Base-by-base conservation (phyloP, 306 rosid species). In the Malus sieversii region DNA sequence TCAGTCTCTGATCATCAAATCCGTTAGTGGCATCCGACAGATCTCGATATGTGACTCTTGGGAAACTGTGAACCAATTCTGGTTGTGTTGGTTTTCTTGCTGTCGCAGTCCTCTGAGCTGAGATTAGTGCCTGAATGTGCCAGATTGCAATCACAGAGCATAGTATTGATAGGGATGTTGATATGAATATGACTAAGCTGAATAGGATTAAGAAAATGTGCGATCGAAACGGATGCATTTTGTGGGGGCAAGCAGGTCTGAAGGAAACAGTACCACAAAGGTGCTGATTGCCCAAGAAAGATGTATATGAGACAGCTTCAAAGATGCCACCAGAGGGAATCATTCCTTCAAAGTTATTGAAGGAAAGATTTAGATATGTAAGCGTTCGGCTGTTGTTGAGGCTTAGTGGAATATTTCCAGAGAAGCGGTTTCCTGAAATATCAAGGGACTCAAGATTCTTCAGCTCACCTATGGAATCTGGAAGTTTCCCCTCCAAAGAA, bases 251-350 rank as follows among this genome's bases (percentile, higher is more conserved):
- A 42, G 48, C 9, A 32, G 44, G 69, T 8, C 81, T 68, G 53
- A 84, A 78, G 66, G 79, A 32, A 60, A 69, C 32, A 45, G 68
- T 63, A 30, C 88, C 93, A 73, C 96, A 91, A 19, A 89, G 84
- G 58, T 7, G 81, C 45, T 75, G 79, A 25, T 87, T 91, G 25
- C 82, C 83, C 77, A 80, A 62, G 86, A 87, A 85, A 25, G 97
- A 86, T 33, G 71, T 18, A 32, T 65, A 8, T 76, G 89, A 82
- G 70, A 82, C 69, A 23, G 61, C 84, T 75, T 75, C 80, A 75
- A 91, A 91, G 75, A 91, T 38, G 15, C 93, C 97, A 35, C 87
- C 90, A 8, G 67, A 66, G 23, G 97, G 93, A 80, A 89, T 74
- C 84, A 16, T 59, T 82, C 97, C 90, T 72, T 86, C 70, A 57